Evolutionary conservation across 1,284 basidiomycete genomes (phyloP), one percentile per base, ranked within the genome.

Genomic region (Irpex rosettiformis): DNA sequence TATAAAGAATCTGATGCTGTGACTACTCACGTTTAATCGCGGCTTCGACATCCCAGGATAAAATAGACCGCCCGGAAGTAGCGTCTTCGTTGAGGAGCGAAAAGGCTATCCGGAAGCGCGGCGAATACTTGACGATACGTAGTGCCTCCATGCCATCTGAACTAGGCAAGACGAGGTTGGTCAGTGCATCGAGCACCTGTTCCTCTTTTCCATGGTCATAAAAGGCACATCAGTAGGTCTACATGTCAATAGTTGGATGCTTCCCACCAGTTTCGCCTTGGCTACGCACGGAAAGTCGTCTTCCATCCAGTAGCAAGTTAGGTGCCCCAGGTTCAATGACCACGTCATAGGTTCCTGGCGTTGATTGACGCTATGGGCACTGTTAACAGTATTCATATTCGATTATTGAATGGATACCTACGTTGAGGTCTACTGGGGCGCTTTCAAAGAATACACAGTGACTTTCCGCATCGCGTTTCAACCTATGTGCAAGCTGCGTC

Each of bases 1-100:
- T 55, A 6, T 49, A 27, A 43, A 33, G 37, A 28, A 33, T 7
- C 33, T 40, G 16, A 10, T 57, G n/a, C 3, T 43, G 22, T 3
- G 22, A 5, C 7, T n/a, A 77, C 88, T 65, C 62, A 94, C 94
- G 77, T 30, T 75, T 64, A 6, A 95, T 77, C 5, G 86, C 85
- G 25, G 71, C 64, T 47, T 84, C 74, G 13, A 94, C 78, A 53
- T 93, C 85, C 95, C 94, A 97, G 5, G 79, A 77, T 29, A 78
- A 63, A 7, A 88, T 79, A 25, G 80, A 80, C 28, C 74, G 75
- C 3, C 90, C 88, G n/a, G 80, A 79, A 1, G 86, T 76, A 5
- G 89, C 82, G 68, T 97, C 90, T 75, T 97, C 93, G 68, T 97
- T 95, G 54, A 98, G 74, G 2, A 98, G 76, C 18, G 87, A 88